Evolutionary conservation across 331 rosid genomes (phyloP), one percentile per base, ranked within the genome.

Genomic region (Acacia pycnantha): DNA sequence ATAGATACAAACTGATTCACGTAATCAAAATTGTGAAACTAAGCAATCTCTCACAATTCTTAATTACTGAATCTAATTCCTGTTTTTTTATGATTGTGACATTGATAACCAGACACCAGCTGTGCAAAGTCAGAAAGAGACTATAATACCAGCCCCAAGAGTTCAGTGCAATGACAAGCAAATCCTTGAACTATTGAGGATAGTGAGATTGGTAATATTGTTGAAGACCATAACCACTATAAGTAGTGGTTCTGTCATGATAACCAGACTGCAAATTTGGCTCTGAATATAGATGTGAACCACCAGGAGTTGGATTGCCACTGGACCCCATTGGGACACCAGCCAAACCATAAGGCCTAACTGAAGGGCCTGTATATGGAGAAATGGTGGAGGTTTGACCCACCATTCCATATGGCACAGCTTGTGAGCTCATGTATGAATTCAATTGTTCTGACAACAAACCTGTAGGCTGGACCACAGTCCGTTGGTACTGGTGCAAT

Each of bases 141-240:
- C 85, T 65, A 73, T 61, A 71, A 82, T 71, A 74, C 83, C 83
- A 79, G 74, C 65, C 84, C 83, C 82, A 82, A 81, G 78, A 74
- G 73, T 80, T 82, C 85, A 69, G 83, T 72, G 70, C 37, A 73
- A 73, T 35, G 44, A 77, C 29, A 79, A 58, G 79, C 72, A 72
- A 74, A 53, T 65, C 77, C 54, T 67, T 48, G 70, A 81, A 68
- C 92, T 95, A 90, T 79, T 83, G 89, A 56, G 90, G 91, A 86
- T 88, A 84, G 91, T 87, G 86, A 59, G 91, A 72, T 74, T 67
- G 87, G 86, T 85, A 86, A 53, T 79, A 78, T 8, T 87, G 79
- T 85, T 89, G 92, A 62, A 80, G 74, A 82, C 90, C 89, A 70
- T 86, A 89, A 79, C 93, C 92, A 84, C 85, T 88, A 84, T 88